Evolutionary conservation across 768 basidiomycete species (phyloP).

Genomic region (Termitomyces sp.): DNA sequence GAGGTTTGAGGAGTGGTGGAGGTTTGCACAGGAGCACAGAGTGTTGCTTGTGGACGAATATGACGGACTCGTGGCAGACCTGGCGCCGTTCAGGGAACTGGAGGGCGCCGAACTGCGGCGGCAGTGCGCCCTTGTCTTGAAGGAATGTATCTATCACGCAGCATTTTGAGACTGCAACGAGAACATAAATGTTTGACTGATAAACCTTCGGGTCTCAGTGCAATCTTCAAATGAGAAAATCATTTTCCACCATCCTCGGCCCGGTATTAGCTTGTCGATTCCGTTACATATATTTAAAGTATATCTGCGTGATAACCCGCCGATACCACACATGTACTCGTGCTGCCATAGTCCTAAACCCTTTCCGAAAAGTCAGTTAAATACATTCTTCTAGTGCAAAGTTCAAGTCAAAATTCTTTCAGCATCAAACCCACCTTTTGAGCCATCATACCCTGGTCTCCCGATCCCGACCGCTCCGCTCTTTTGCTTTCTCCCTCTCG

Average conservation of each 20-base stretch:
- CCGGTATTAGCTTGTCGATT: neutral
- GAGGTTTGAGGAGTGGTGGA: no score
- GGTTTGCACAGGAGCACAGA: no score
- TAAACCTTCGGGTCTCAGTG: no score
- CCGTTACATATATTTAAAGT: neutral
- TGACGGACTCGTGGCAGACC: constrained; percentile 69
- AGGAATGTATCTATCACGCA: constrained; percentile 80
- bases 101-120: no score
- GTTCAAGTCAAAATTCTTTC: neutral
- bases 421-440: no score
- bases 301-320: neutral
- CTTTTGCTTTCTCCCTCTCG: constrained; percentile 25
- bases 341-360: neutral
- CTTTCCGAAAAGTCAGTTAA: neutral
- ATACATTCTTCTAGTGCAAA: neutral
- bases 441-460: neutral
- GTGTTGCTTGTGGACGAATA: no score
- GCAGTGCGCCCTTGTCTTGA: no score
- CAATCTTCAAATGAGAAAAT: no score
- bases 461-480: neutral
- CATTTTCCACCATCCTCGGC: no score
- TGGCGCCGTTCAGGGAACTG: constrained; percentile 85
- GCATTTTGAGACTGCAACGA: constrained; percentile 80
- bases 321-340: neutral
- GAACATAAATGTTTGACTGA: neutral